Base-by-base conservation (phyloP, 2,329 filamentous ascomycete species). In the Coniochaeta sp. region DNA sequence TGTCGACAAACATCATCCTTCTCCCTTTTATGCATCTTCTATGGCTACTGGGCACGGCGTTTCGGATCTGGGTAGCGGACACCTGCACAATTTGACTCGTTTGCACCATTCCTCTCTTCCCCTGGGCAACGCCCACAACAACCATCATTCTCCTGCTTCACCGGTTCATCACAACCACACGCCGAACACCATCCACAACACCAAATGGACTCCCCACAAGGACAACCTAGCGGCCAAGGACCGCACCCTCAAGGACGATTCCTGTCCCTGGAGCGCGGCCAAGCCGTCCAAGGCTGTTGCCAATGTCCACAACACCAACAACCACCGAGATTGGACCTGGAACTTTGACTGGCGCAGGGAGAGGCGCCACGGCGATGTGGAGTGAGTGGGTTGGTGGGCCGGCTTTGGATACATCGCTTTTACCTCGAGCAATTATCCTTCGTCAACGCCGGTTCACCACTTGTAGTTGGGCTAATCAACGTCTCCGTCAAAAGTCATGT, bases 381-480 rank as follows among this genome's bases (percentile, higher is more conserved):
- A 95, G 82, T 95, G 92, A 95, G 82, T 95, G 92, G 86, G 89
- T 96, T 83, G 91, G 91, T 77, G n/a, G 89, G 88, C 73, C 95
- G 89, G 83, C 84, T 88, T 69, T 83, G 84, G 24, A 48, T 22
- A 18, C n/a, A n/a, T n/a, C n/a, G n/a, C n/a, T n/a, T n/a, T n/a
- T n/a, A n/a, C n/a, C n/a, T n/a, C n/a, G n/a, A 13, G 38, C 18
- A 6, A 14, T n/a, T n/a, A n/a, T n/a, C n/a, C 38, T 22, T 22
- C 18, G 57, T 64, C 51, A 59, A 55, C 52, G 61, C 57, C 53
- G 57, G 68, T 62, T 67, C 66, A 75, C 68, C 81, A 82, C 79
- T 83, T 82, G 80, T 84, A 73, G 79, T 79, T 80, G 69, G 65
- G 72, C 70, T 71, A n/a, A 69, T 65, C 62, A 55, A 20, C 24